Evolutionary conservation across 2,329 filamentous ascomycete species (phyloP).

Genomic region (Fusarium heterosporum): DNA sequence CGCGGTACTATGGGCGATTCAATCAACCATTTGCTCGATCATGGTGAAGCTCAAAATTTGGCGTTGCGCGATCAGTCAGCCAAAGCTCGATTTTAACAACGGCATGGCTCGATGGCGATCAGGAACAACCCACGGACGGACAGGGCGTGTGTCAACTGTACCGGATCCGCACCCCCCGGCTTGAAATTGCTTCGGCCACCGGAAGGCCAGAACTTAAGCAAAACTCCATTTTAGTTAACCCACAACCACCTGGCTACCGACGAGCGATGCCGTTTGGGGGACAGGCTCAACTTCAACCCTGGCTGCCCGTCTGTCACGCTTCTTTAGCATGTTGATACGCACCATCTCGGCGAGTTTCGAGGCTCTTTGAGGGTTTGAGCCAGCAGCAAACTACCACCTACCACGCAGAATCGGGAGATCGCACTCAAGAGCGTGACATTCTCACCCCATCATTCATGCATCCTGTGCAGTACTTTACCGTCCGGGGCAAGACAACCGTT

Average conservation of each 20-base stretch:
- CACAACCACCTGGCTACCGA: slow-evolving; percentile 36
- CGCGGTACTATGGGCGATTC: slow-evolving; percentile 26
- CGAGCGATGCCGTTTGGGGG: slow-evolving; percentile 35
- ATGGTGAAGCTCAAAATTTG: slow-evolving; percentile 35
- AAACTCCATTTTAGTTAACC: slow-evolving; percentile 35
- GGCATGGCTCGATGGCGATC: slow-evolving; percentile 46
- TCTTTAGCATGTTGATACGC: slow-evolving; percentile 24
- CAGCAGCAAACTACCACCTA: slow-evolving; percentile 3
- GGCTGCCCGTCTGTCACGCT: slow-evolving; percentile 31
- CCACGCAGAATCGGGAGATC: slow-evolving; percentile 25
- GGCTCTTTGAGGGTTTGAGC: slow-evolving; percentile 7
- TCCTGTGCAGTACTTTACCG: slow-evolving; percentile 2
- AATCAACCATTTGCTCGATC: slow-evolving; percentile 24
- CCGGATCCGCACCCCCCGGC: slow-evolving; percentile 32
- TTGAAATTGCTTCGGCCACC: slow-evolving; percentile 27
- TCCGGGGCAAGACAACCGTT: slow-evolving; percentile 26
- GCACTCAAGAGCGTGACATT: slow-evolving; percentile 25
- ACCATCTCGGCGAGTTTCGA: slow-evolving; percentile 38
- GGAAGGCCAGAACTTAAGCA: slow-evolving; percentile 25
- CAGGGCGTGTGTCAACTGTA: slow-evolving; percentile 30
- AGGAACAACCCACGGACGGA: slow-evolving; percentile 41
- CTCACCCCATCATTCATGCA: slow-evolving; percentile 28
- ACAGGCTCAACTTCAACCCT: slow-evolving; percentile 38
- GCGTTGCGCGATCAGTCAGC: slow-evolving; percentile 47
- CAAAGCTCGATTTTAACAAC: slow-evolving; percentile 49